These are phyloP conservation scores for Ochromonadaceae sp. DNA, from an alignment of 352 stramenopile genomes.

Conservation along the genomic window DNA sequence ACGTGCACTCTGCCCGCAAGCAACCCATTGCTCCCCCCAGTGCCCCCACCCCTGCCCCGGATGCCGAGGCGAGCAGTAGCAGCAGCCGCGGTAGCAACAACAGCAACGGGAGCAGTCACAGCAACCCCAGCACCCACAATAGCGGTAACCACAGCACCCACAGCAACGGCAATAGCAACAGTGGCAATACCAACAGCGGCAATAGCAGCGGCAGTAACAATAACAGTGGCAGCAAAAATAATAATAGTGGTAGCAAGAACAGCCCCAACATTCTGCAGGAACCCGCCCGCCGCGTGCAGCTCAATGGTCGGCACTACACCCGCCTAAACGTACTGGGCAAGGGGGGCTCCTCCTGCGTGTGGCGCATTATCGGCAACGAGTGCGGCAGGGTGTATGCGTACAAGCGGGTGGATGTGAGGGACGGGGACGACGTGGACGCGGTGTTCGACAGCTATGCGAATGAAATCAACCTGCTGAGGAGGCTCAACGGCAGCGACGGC, in stretches of 20 bases:
- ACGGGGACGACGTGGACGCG: not conserved
- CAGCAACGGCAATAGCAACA: not conserved
- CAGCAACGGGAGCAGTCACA: not conserved
- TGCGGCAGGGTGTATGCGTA: conserved; percentile 5
- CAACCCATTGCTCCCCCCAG: not conserved
- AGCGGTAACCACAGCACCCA: not conserved
- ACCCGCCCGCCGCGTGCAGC: not conserved
- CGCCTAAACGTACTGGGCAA: not conserved
- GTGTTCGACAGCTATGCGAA: conserved; percentile 8
- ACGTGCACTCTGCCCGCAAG: not conserved
- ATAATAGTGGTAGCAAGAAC: not conserved
- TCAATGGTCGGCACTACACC: not conserved
- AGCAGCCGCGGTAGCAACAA: not conserved
- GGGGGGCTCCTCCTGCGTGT: not conserved
- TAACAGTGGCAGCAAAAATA: not conserved
- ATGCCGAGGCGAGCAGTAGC: not conserved
- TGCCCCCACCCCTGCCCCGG: not conserved
- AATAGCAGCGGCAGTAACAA: not conserved
- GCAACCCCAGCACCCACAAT: not conserved
- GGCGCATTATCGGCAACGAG: not conserved
- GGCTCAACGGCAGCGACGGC: not conserved
- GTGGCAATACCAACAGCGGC: not conserved
- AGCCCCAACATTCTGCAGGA: not conserved
- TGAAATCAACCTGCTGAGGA: conserved; percentile 4
- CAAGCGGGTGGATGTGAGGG: not conserved